Conservation (phyloP, 495 filamentous ascomycete species). For the Jackrogersella minutella region DNA sequence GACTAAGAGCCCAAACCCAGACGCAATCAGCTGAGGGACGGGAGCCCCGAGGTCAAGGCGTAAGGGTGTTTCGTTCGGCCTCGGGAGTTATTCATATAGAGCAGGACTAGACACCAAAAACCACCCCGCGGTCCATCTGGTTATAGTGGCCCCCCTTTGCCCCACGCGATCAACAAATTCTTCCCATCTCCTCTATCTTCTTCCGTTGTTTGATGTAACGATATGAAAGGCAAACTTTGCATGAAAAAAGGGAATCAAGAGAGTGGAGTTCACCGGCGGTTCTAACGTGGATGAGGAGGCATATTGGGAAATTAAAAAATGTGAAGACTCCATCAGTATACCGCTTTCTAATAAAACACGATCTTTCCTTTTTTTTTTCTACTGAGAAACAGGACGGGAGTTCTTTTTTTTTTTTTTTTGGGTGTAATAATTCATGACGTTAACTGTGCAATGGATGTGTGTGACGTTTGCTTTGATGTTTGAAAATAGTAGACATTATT, state of each 20-base stretch:
- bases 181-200: slow-evolving; percentile 44
- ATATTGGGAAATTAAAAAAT: slow-evolving; percentile 29
- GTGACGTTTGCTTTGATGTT: background rate
- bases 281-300: slow-evolving; percentile 39
- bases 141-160: slow-evolving; percentile 57
- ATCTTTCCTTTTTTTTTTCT: slow-evolving; percentile 27
- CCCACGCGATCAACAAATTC: slow-evolving; percentile 44
- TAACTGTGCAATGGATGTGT: background rate
- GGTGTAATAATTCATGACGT: background rate
- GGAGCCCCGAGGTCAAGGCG: slow-evolving; percentile 2
- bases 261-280: slow-evolving; percentile 31
- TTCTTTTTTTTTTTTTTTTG: too few species aligned
- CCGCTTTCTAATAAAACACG: slow-evolving; percentile 38
- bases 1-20: slow-evolving; percentile 51
- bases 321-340: slow-evolving; percentile 25
- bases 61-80: background rate
- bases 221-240: slow-evolving; percentile 36
- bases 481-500: slow-evolving; percentile 41
- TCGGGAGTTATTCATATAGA: slow-evolving; percentile 25
- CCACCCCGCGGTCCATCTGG: slow-evolving; percentile 17
- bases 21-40: background rate
- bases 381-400: background rate
- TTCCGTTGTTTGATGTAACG: slow-evolving; percentile 39
- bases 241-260: slow-evolving; percentile 18
- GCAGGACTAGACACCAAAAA: background rate